A percentile compares a stretch with the other conserved stretches of the same genome.
Evolutionary conservation across 164 flowering plant species (phyloP).

Genomic region (Piper betle): DNA sequence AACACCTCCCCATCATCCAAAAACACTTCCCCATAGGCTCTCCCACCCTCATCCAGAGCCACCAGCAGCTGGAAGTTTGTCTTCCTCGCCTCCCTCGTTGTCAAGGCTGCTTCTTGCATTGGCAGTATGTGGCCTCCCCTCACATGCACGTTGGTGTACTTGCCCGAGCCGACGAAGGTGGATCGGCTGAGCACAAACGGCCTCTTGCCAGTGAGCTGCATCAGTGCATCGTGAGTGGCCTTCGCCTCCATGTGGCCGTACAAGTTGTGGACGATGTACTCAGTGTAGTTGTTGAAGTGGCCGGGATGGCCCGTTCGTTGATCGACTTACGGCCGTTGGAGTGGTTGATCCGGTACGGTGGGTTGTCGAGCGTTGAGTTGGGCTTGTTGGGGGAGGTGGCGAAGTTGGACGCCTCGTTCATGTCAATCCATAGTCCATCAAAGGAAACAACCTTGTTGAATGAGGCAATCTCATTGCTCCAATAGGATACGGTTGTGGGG

Average conservation of each 20-base stretch:
- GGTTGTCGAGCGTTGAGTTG: slow-evolving; percentile 51
- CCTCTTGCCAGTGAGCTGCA: slow-evolving; percentile 31
- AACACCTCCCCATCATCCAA: slow-evolving; percentile 64
- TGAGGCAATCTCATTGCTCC: no score
- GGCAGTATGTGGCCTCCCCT: slow-evolving; percentile 53
- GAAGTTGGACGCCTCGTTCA: slow-evolving; percentile 81
- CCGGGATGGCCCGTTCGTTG: slow-evolving; percentile 38
- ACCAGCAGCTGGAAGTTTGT: slow-evolving; percentile 52
- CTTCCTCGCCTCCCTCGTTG: slow-evolving; percentile 40
- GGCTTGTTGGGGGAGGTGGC: slow-evolving; percentile 26
- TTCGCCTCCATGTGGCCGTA: slow-evolving; percentile 44
- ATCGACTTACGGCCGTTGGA: slow-evolving; percentile 31
- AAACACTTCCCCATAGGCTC: slow-evolving; percentile 47
- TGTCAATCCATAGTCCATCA: slow-evolving; percentile 90
- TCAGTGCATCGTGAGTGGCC: slow-evolving; percentile 45
- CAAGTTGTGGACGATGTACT: slow-evolving; percentile 55
- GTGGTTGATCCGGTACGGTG: slow-evolving; percentile 64
- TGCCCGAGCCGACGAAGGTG: slow-evolving; percentile 74
- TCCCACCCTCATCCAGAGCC: slow-evolving; percentile 18
- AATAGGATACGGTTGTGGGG: no score
- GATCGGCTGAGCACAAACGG: slow-evolving; percentile 71
- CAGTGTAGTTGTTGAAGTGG: slow-evolving; percentile 47
- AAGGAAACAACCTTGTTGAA: slow-evolving; percentile 39
- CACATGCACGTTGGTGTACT: slow-evolving; percentile 43
- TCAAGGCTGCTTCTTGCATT: slow-evolving; percentile 63